Conservation (phyloP, 2,329 filamentous ascomycete genomes). For the Rutstroemia sp. region DNA sequence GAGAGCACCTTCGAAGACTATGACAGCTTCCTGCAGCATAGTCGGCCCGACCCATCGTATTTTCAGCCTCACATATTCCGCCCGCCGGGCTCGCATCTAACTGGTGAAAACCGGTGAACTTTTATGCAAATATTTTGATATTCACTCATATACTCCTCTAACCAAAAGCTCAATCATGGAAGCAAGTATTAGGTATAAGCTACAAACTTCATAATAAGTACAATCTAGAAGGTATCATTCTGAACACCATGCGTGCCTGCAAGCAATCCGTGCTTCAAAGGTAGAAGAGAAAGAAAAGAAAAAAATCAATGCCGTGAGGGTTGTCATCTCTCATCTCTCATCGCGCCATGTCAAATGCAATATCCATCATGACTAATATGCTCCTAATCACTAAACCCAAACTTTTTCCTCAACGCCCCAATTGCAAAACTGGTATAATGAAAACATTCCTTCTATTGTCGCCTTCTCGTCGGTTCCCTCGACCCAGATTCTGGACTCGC, state of each 20-base stretch:
- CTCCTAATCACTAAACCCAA: neutral
- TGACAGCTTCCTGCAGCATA: too few species aligned
- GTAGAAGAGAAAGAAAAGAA: neutral
- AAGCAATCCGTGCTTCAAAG: constrained; percentile 12
- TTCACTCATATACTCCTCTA: too few species aligned
- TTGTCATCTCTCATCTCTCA: neutral
- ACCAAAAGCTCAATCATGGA: neutral
- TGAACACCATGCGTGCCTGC: constrained; percentile 12
- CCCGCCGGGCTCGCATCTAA: too few species aligned
- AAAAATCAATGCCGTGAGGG: neutral
- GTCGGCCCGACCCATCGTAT: too few species aligned
- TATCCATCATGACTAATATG: constrained; percentile 1
- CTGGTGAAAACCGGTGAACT: too few species aligned
- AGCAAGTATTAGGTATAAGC: neutral
- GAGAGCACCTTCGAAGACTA: too few species aligned
- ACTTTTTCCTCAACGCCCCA: neutral
- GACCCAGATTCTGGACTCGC: constrained; percentile 42
- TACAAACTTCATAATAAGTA: constrained; percentile 15
- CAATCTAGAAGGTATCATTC: constrained; percentile 19
- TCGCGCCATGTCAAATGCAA: constrained; percentile 8
- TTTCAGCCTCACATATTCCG: too few species aligned
- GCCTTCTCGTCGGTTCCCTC: constrained; percentile 40
- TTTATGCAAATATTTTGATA: too few species aligned
- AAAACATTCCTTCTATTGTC: constrained; percentile 26
- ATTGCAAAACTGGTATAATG: neutral